Evolutionary conservation across 139 green algal species (phyloP), one percentile per base, ranked within the genome.

Genomic region (Pseudopediastrum boryanum): DNA sequence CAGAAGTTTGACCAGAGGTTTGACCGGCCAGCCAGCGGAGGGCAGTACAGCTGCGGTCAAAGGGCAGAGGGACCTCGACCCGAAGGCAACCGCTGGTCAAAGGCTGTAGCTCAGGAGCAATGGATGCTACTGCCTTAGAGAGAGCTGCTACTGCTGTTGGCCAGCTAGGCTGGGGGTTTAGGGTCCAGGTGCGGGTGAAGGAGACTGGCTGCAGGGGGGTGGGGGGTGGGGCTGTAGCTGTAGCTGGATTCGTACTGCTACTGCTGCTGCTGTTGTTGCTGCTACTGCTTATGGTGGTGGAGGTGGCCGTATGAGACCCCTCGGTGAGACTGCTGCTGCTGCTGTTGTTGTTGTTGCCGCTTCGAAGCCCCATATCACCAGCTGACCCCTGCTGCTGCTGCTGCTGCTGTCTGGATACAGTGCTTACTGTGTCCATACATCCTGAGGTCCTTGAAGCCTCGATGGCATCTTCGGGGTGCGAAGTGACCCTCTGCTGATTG

Each of bases 11-110:
- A 9, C 50, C 64, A 31, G 59, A 25, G 42, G 80, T 64, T 52
- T 90, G 85, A 19, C 85, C 85, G 25, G 51, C 31, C 4, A 91
- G 79, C 86, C 86, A 91, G 16, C 78, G 80, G 43, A 88, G 64
- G 1, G 84, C 84, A 5, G 81, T 86, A 64, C 61, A 79, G 13
- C 75, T 75, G 6, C 76, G 59, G 4, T 78, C 61, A 6, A 85
- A 36, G 2, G 84, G 65, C 23, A 89, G 65, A 0, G 64, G 51
- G 4, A 76, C 76, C 43, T 82, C 76, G 9, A 41, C 58, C n/a
- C 76, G 76, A 16, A 82, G 25, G 0, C 69, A 51, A 8, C 76
- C 76, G 35, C 64, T 76, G 43, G 33, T 43, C 31, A 44, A 58
- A 12, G 31, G 41, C 16, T 31, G 25, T 8, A 36, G 48, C 48